phyloP scores from a whole-genome alignment of 176 grass and related monocot species.

The Secale cereale region DNA sequence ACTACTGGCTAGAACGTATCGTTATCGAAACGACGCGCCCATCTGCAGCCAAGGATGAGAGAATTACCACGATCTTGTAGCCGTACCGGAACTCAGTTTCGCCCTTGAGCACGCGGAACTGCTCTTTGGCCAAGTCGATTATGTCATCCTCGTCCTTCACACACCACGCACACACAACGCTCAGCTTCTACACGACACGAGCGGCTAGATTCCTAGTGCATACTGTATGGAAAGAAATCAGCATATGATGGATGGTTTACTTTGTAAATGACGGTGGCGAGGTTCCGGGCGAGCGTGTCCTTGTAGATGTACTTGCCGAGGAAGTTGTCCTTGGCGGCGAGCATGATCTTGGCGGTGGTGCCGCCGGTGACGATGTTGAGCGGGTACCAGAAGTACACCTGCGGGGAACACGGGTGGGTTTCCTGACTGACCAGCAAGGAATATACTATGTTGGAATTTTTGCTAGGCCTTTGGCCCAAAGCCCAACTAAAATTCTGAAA shows the following conservation, averaged over 20 bases:
- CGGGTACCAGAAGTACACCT: constrained; percentile 99
- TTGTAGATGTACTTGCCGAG: constrained; percentile 97
- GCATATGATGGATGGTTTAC: constrained; percentile 21
- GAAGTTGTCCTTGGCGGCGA: constrained; percentile 93
- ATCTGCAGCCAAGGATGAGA: constrained; percentile 9
- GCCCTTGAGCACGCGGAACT: constrained; percentile 58
- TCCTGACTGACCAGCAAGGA: neutral
- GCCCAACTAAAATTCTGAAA: too few relatives aligned
- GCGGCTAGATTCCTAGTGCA: neutral
- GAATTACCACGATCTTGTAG: constrained; percentile 91
- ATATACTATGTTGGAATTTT: too few relatives aligned
- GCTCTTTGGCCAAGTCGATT: constrained; percentile 60
- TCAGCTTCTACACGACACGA: neutral
- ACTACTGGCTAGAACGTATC: neutral
- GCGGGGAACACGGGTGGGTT: neutral
- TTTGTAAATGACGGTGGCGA: constrained; percentile 79
- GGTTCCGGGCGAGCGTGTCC: constrained; percentile 83
- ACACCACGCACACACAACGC: neutral
- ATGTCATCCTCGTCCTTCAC: constrained; percentile 85
- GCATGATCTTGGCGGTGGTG: constrained; percentile 97
- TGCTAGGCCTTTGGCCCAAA: too few relatives aligned
- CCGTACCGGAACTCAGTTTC: constrained; percentile 80
- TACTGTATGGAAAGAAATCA: neutral
- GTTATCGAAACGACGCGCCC: neutral
- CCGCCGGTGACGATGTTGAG: constrained; percentile 79